These are phyloP conservation scores for Chaetomiaceae sp. DNA, from an alignment of 2,329 filamentous ascomycete species.

Conservation along the genomic window DNA sequence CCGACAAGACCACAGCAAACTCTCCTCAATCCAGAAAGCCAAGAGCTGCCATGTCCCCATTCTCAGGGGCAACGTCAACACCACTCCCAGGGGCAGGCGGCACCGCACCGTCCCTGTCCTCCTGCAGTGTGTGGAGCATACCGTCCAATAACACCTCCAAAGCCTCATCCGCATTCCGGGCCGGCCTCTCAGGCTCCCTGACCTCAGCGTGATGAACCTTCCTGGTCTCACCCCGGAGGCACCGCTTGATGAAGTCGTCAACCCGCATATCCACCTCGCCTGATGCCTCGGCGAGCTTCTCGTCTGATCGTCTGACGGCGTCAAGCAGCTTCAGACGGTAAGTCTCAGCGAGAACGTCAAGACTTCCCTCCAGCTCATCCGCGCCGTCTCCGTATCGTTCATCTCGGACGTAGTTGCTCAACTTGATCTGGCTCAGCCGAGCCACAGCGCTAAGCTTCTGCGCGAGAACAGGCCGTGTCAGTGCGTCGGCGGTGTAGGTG, in stretches of 20 bases:
- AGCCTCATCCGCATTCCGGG: constrained; percentile 2
- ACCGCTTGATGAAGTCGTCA: constrained; percentile 7
- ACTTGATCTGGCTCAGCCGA: constrained; percentile 3
- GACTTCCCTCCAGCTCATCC: neutral
- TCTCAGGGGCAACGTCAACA: neutral
- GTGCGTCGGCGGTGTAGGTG: neutral
- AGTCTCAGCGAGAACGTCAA: neutral
- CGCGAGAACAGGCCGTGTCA: neutral
- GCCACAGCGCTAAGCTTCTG: constrained; percentile 11
- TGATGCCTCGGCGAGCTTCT: neutral
- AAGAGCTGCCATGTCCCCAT: neutral
- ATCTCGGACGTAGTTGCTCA: neutral
- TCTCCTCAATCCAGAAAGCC: no score
- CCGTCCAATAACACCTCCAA: constrained; percentile 8
- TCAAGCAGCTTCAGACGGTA: constrained; percentile 1
- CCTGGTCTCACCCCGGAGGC: neutral
- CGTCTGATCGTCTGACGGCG: neutral
- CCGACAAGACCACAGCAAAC: no score
- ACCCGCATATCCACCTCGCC: neutral
- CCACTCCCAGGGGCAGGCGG: no score
- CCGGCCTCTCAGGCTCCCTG: neutral
- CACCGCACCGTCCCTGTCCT: neutral
- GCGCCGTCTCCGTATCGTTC: neutral
- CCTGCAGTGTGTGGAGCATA: constrained; percentile 1
- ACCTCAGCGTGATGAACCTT: neutral